Evolutionary conservation across 306 rosid species (phyloP), one percentile per base, ranked within the genome.

Genomic region (Fagus crenata): DNA sequence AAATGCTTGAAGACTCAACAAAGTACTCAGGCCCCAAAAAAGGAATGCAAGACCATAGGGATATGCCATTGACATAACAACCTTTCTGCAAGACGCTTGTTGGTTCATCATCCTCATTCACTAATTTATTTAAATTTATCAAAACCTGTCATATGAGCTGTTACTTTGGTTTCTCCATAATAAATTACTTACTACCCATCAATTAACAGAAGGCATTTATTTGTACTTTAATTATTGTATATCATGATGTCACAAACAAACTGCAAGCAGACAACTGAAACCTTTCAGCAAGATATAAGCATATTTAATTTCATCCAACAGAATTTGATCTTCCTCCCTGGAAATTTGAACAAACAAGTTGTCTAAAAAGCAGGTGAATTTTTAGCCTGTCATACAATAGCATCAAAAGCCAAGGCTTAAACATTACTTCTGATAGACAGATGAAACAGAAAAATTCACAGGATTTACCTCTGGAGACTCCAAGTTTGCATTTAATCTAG

Each of bases 401-500:
- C 72, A 76, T 49, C 49, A 59, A 67, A 58, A 42, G 37, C 14
- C 77, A 36, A 31, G 32, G 28, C 37, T 31, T 35, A 65, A 35
- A 65, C 4, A 56, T 53, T 55, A 78, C 1, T 78, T 37, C 65
- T 63, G 36, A 58, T 49, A 61, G 28, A 53, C 42, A 60, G 58
- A 12, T 7, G 2, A 22, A 41, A 54, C 22, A 39, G 5, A 12
- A 64, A 64, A 78, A 43, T 2, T 49, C 53, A 49, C 7, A 43
- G 56, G 22, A 67, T n/a, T 67, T 82, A 95, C 99, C 99, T 95
- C 99, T 39, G 99, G 99, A 76, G 97, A 84, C 90, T 95, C 99
- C 84, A 95, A 89, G 86, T 92, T 95, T 35, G 93, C 72, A 71
- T 90, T 95, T 81, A 95, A 80, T 85, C 86, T 95, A 71, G 97